These are phyloP conservation scores for Arabidopsis hybrid DNA, from an alignment of 441 rosid species.

Conservation along the genomic window DNA sequence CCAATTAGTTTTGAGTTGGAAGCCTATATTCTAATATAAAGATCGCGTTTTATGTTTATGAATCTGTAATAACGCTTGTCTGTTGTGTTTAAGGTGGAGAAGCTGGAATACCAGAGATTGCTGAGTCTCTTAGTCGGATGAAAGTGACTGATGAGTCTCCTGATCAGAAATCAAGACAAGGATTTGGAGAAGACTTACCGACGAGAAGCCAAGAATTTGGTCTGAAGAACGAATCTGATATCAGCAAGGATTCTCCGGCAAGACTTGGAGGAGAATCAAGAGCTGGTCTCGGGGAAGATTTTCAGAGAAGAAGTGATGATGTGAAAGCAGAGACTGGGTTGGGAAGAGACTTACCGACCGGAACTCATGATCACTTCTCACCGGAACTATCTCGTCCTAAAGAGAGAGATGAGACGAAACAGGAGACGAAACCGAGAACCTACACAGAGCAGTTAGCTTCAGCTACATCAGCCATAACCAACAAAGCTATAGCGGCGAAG, in stretches of 20 bases:
- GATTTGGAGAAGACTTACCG: conserved; percentile 22
- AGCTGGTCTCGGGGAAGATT: not conserved
- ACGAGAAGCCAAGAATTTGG: conserved; percentile 23
- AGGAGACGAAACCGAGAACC: conserved; percentile 43
- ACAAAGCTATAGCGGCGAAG: conserved; percentile 54
- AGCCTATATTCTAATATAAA: too few species aligned
- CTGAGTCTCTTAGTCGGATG: conserved; percentile 55
- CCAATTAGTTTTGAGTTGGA: too few species aligned
- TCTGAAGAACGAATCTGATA: conserved; percentile 17
- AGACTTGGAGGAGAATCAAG: conserved; percentile 4
- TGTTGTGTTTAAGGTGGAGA: conserved; percentile 43
- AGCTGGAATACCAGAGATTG: conserved; percentile 48
- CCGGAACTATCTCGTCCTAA: conserved; percentile 36
- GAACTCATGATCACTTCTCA: conserved; percentile 44
- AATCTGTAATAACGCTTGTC: not conserved
- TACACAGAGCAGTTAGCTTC: conserved; percentile 54
- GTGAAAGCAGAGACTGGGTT: conserved; percentile 10
- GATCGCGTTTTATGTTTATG: not conserved
- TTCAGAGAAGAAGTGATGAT: conserved; percentile 17
- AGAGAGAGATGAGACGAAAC: not conserved
- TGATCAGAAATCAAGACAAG: conserved; percentile 15
- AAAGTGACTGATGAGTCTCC: conserved; percentile 43
- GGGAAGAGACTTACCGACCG: conserved; percentile 29
- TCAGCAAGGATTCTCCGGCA: conserved; percentile 19
- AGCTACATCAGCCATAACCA: conserved; percentile 53